Conservation (phyloP, 139 green algal species). For the Tetraselmis striata region DNA sequence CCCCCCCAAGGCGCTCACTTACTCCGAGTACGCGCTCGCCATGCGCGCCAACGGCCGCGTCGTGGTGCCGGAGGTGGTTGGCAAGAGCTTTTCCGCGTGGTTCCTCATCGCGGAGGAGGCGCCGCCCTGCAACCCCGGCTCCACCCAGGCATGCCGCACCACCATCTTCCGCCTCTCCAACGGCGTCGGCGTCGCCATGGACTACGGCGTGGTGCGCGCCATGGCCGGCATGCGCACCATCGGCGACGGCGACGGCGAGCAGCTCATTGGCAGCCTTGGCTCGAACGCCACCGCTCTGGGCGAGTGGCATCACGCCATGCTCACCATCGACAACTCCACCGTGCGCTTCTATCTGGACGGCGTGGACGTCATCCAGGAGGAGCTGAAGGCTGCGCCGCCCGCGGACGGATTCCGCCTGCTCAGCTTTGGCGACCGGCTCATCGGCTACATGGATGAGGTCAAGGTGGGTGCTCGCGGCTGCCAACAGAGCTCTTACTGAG, state of each 20-base stretch:
- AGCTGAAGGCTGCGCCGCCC: not conserved
- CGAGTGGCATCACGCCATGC: conserved; percentile 18
- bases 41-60: not conserved
- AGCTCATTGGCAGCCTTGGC: not conserved
- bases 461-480: too few species aligned
- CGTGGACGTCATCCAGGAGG: not conserved
- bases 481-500: too few species aligned
- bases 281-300: conserved; percentile 3
- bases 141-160: not conserved
- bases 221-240: not conserved
- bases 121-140: not conserved
- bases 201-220: conserved; percentile 5
- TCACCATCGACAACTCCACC: conserved; percentile 8
- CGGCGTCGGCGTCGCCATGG: conserved; percentile 3
- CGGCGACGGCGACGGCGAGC: not conserved
- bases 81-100: conserved; percentile 8
- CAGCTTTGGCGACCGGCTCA: conserved; percentile 5
- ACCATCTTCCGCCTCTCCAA: conserved; percentile 8
- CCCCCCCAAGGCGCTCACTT: conserved; percentile 8
- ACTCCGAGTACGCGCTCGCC: conserved; percentile 16
- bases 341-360: conserved; percentile 8
- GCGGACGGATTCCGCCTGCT: conserved; percentile 7
- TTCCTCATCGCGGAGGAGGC: not conserved
- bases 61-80: not conserved
- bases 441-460: conserved; percentile 18